Evolutionary conservation across 2,329 filamentous ascomycete species (phyloP).

Genomic region (Stemphylium vesicarium): DNA sequence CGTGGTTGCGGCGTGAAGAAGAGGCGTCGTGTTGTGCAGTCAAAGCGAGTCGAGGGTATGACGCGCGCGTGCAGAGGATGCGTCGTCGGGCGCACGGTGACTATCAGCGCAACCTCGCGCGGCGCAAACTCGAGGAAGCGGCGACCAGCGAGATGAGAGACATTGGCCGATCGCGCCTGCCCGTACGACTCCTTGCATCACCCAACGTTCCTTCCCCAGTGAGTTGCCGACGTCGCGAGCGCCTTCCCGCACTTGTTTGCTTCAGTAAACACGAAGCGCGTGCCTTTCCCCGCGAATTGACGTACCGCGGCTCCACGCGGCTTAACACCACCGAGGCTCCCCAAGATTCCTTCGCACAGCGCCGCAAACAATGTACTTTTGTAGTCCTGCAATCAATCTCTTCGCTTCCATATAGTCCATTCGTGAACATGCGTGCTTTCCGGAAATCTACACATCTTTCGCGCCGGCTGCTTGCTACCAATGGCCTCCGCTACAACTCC

Average conservation of each 20-base stretch:
- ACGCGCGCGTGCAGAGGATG: conserved; percentile 11
- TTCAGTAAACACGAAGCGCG: conserved; percentile 23
- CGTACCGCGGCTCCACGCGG: conserved; percentile 33
- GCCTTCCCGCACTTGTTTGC: conserved; percentile 11
- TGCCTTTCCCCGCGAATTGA: conserved; percentile 25
- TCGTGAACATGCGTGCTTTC: conserved; percentile 45
- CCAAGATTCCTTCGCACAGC: conserved; percentile 16
- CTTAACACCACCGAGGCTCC: conserved; percentile 35
- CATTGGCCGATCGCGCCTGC: conserved; percentile 1
- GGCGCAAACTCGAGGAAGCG: conserved; percentile 3
- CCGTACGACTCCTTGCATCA: background rate
- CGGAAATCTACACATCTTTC: conserved; percentile 43
- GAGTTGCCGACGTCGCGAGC: conserved; percentile 3
- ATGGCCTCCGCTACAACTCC: conserved; percentile 41
- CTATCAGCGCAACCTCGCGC: conserved; percentile 12
- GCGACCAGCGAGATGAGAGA: background rate
- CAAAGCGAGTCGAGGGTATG: conserved; percentile 4
- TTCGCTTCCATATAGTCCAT: conserved; percentile 11
- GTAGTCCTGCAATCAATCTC: conserved; percentile 21
- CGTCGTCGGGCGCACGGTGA: conserved; percentile 14
- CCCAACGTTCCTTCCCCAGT: conserved; percentile 9
- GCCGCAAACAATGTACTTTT: conserved; percentile 23
- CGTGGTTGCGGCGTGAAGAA: background rate
- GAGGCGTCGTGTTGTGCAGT: conserved; percentile 1
- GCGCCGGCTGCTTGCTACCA: conserved; percentile 42